phyloP scores from a whole-genome alignment of 177 flowering plant genomes.

The Vitis hybrid region DNA sequence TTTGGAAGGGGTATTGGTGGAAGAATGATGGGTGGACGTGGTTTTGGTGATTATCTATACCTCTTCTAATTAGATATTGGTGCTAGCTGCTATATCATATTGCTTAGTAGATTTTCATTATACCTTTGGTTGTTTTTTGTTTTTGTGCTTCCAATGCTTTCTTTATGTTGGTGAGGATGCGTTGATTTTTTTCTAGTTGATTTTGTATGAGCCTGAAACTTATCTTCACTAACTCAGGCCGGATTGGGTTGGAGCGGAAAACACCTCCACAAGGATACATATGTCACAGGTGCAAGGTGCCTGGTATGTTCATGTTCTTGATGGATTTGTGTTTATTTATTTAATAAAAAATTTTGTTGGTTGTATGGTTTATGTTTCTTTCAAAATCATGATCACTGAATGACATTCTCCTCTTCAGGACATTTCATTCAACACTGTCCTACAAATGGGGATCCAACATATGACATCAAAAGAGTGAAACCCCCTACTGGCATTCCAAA shows the following conservation, averaged over 20 bases:
- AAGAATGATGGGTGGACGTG: constrained; percentile 84
- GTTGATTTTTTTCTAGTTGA: not conserved
- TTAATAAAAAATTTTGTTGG: not conserved
- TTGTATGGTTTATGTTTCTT: not conserved
- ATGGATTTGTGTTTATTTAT: not conserved
- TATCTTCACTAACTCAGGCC: constrained; percentile 26
- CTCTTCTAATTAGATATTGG: not conserved
- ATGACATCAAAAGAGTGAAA: constrained; percentile 76
- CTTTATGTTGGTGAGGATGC: not conserved
- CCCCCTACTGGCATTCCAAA: constrained; percentile 99
- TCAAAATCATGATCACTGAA: not conserved
- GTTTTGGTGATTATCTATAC: constrained; percentile 61
- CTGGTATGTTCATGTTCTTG: constrained; percentile 57
- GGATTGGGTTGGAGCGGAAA: constrained; percentile 66
- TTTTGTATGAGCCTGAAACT: constrained; percentile 4
- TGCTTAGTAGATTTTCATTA: too few species aligned
- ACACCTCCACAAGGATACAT: constrained; percentile 93
- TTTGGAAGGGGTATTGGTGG: constrained; percentile 92
- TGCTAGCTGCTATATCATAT: too few species aligned
- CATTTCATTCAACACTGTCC: constrained; percentile 98
- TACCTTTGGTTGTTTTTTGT: not conserved
- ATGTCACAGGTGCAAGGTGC: constrained; percentile 89
- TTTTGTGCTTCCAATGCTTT: not conserved
- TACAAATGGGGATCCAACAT: constrained; percentile 95
- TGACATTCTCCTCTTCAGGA: constrained; percentile 40